Evolutionary conservation across 352 stramenopile genomes (phyloP).

Genomic region (Thraustotheca clavata): DNA sequence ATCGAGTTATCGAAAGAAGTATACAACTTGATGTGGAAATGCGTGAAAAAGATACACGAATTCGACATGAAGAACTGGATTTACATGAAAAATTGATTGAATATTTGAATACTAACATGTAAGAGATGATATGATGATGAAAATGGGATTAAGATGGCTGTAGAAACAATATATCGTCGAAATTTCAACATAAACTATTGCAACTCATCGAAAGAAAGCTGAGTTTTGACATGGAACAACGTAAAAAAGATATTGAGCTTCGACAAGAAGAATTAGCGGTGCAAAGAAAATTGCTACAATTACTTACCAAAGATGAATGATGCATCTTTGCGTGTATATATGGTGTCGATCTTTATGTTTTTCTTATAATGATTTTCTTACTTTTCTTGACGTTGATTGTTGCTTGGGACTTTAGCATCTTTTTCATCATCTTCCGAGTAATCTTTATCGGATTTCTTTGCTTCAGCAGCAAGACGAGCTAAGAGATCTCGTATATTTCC

Average conservation of each 20-base stretch:
- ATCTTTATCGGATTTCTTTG: slow-evolving; percentile 30
- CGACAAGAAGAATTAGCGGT: slow-evolving; percentile 74
- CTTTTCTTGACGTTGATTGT: slow-evolving; percentile 19
- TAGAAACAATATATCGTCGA: too few species aligned
- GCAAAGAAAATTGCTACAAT: slow-evolving; percentile 74
- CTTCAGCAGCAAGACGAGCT: not conserved
- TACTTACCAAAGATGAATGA: slow-evolving; percentile 28
- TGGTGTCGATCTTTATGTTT: not conserved
- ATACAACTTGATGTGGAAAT: slow-evolving; percentile 15
- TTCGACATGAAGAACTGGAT: slow-evolving; percentile 11
- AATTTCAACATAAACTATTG: slow-evolving; percentile 32
- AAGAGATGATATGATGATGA: too few species aligned
- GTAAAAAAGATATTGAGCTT: slow-evolving; percentile 60
- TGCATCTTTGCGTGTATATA: not conserved
- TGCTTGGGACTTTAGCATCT: not conserved
- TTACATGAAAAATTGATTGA: slow-evolving; percentile 12
- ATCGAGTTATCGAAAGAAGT: slow-evolving; percentile 6
- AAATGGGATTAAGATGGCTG: too few species aligned
- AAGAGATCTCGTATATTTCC: slow-evolving; percentile 15
- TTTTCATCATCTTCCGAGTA: slow-evolving; percentile 26
- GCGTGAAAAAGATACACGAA: not conserved
- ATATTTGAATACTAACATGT: slow-evolving; percentile 2
- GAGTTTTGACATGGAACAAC: slow-evolving; percentile 76
- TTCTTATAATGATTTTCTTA: slow-evolving; percentile 1
- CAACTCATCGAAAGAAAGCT: slow-evolving; percentile 74